phyloP scores from a whole-genome alignment of 495 filamentous ascomycete genomes.

The Penicillium pancosmium region DNA sequence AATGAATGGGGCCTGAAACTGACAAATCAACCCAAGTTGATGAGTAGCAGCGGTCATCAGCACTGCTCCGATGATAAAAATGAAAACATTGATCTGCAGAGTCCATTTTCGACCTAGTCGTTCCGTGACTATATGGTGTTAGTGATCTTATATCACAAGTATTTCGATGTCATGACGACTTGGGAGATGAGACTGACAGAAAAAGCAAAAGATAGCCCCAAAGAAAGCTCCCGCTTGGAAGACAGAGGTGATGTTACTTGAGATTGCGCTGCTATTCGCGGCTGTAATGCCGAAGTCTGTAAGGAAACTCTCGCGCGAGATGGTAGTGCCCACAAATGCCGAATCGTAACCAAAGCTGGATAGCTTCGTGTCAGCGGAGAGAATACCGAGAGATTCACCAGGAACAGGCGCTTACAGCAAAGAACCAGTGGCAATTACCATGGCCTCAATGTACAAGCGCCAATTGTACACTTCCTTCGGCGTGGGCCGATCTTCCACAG shows the following conservation, averaged over 20 bases:
- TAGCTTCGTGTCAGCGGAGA: neutral
- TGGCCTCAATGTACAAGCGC: slow-evolving; percentile 59
- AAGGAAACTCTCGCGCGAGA: slow-evolving; percentile 59
- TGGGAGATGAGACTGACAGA: slow-evolving; percentile 5
- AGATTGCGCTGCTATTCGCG: slow-evolving; percentile 45
- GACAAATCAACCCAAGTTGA: slow-evolving; percentile 17
- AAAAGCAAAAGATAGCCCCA: slow-evolving; percentile 48
- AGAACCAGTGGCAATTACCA: slow-evolving; percentile 54
- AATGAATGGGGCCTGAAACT: slow-evolving; percentile 20
- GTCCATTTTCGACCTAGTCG: slow-evolving; percentile 10
- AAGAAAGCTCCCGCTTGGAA: slow-evolving; percentile 64
- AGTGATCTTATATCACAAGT: neutral
- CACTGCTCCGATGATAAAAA: slow-evolving; percentile 10
- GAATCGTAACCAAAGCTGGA: slow-evolving; percentile 53
- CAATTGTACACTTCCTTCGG: slow-evolving; percentile 65
- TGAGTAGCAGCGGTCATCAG: slow-evolving; percentile 9
- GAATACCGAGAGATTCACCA: neutral
- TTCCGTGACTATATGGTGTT: slow-evolving; percentile 11
- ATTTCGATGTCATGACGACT: neutral
- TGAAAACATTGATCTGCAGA: slow-evolving; percentile 7
- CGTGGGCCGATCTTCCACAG: slow-evolving; percentile 60
- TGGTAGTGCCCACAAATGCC: slow-evolving; percentile 64
- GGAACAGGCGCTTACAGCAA: slow-evolving; percentile 2
- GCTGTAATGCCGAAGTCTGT: slow-evolving; percentile 51
- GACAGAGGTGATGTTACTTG: slow-evolving; percentile 62